Base-by-base conservation (phyloP, 2,329 filamentous ascomycete genomes). In the Amesomyces nigricolor region DNA sequence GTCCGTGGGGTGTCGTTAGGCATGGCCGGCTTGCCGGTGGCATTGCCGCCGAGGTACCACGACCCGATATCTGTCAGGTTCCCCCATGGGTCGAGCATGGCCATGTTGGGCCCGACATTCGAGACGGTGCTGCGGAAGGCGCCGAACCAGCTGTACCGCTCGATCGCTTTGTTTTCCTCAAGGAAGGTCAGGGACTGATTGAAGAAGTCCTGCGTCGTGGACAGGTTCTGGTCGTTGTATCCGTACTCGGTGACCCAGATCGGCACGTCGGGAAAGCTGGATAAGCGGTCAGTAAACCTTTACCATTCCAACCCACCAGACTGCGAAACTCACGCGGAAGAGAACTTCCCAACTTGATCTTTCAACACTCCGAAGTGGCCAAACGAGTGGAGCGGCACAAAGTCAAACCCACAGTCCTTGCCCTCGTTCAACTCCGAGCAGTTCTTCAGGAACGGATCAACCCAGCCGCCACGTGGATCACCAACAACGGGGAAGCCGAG, bases 191-290 rank as follows among this genome's bases (percentile, higher is more conserved):
- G 68, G 1, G 79, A 82, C 64, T 76, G 73, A 63, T 89, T 88
- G 72, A 81, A 90, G 67, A 87, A 89, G 0, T 66, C 62, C 66
- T 89, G 79, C 0, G 83, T 85, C 0, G 75, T 71, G 1, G 67
- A 55, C 14, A 89, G 75, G 22, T 77, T 72, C 62, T 80, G 75
- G 58, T 85, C 70, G 49, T 81, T 72, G 54, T 77, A 78, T 30
- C 84, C 87, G 66, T 85, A 90, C 70, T 92, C 88, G n/a, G 88
- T 91, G 6, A 91, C 74, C 88, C 88, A 92, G 55, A 91, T 80
- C 2, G 78, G 75, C 19, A 74, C 72, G 53, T 78, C 75, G 5
- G 81, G 82, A 67, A 81, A 85, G 30, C 79, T 81, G 39, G 30
- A 5, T 2, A 8, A 1, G 35, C 29, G 17, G 32, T 13, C 22